phyloP scores from a whole-genome alignment of 441 rosid genomes.

The Lepidium campestre region DNA sequence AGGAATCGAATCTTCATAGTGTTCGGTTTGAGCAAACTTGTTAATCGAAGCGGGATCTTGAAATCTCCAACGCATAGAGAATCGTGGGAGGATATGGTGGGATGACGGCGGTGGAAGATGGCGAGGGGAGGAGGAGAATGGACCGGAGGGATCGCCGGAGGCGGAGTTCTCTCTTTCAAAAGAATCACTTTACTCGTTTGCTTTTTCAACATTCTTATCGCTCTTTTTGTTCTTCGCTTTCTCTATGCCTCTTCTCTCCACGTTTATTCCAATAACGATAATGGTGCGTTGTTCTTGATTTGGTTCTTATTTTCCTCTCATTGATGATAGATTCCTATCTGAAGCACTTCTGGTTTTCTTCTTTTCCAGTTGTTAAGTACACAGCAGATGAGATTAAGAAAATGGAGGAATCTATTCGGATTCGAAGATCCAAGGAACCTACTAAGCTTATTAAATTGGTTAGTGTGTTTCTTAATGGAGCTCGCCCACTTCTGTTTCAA shows the following conservation, averaged over 20 bases:
- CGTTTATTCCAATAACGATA: constrained; percentile 46
- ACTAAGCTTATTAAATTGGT: constrained; percentile 61
- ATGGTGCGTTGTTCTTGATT: constrained; percentile 11
- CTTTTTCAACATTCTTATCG: constrained; percentile 74
- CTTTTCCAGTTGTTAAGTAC: constrained; percentile 53
- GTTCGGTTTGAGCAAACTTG: constrained; percentile 12
- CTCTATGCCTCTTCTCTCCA: constrained; percentile 79
- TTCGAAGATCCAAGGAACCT: constrained; percentile 73
- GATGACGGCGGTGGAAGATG: constrained; percentile 60
- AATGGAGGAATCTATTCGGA: constrained; percentile 84
- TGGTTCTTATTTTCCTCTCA: background rate
- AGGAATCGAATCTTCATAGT: constrained; percentile 19
- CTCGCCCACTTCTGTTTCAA: background rate
- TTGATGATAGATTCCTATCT: background rate
- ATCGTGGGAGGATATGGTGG: constrained; percentile 43
- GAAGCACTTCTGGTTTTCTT: background rate
- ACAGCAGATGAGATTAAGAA: constrained; percentile 76
- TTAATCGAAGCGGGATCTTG: constrained; percentile 10
- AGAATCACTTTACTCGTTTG: constrained; percentile 73
- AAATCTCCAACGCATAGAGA: background rate
- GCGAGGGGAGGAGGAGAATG: constrained; percentile 53
- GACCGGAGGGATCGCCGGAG: constrained; percentile 39
- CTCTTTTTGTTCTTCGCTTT: constrained; percentile 85
- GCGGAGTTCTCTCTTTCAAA: constrained; percentile 63
- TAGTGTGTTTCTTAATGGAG: background rate